Conservation (phyloP, 495 filamentous ascomycete genomes). For the Penicillium subrubescens region DNA sequence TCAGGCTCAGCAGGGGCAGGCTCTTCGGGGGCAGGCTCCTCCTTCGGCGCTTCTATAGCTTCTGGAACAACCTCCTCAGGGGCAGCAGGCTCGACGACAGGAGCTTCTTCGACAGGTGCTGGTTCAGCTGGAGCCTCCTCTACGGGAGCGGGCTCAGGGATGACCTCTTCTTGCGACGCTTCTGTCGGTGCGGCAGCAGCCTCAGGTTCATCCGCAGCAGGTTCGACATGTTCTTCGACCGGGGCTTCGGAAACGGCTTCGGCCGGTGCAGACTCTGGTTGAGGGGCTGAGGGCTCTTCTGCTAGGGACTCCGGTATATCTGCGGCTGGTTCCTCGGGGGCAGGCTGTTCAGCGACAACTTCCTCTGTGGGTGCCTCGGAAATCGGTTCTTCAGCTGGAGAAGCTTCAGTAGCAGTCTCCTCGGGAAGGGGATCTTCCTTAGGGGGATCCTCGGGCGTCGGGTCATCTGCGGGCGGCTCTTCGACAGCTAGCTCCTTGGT, state of each 20-base stretch:
- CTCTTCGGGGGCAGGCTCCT: conserved; percentile 13
- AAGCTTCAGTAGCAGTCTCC: conserved; percentile 16
- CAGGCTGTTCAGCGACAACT: conserved; percentile 15
- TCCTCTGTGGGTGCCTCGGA: conserved; percentile 25
- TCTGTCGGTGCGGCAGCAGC: background rate
- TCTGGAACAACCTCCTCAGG: background rate
- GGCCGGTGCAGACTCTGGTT: background rate
- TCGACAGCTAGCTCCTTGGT: conserved; percentile 3
- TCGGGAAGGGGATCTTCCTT: conserved; percentile 6
- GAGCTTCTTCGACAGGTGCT: background rate
- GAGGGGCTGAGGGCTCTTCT: background rate
- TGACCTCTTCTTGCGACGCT: background rate
- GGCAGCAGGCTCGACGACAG: background rate
- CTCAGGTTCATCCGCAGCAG: background rate
- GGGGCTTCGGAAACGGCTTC: background rate
- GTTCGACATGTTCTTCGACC: conserved; percentile 6
- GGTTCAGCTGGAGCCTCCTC: background rate
- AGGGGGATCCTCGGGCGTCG: conserved; percentile 1
- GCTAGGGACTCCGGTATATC: background rate
- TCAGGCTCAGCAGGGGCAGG: conserved; percentile 6
- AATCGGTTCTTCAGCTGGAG: conserved; percentile 14
- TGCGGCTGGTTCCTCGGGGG: background rate
- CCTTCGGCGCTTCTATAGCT: background rate
- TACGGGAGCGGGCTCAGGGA: background rate
- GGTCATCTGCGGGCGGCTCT: conserved; percentile 14